These are phyloP conservation scores for Artemisia tridentata DNA, from an alignment of 129 eudicot species.

Conservation along the genomic window DNA sequence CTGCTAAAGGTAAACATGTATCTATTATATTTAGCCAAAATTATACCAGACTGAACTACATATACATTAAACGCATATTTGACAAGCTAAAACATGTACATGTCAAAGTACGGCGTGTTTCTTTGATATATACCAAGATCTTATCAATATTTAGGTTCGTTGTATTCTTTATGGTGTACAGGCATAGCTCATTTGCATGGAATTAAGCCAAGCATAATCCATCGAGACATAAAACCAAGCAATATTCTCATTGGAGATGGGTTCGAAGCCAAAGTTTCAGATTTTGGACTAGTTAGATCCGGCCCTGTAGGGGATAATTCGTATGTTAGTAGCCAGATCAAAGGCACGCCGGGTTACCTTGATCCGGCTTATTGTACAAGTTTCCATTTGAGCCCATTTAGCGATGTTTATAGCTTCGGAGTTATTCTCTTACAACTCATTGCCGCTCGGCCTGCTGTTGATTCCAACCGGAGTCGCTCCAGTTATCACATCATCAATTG, in stretches of 20 bases:
- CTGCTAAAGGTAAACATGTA: slow-evolving; percentile 59
- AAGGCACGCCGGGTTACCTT: slow-evolving; percentile 83
- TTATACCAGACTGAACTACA: neutral
- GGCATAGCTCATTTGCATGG: slow-evolving; percentile 85
- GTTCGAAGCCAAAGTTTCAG: slow-evolving; percentile 80
- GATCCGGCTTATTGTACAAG: slow-evolving; percentile 83
- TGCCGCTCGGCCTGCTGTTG: slow-evolving; percentile 76
- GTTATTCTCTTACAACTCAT: slow-evolving; percentile 76
- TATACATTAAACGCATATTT: neutral
- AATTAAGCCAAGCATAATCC: slow-evolving; percentile 66
- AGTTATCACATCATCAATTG: slow-evolving; percentile 61
- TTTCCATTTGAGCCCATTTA: slow-evolving; percentile 63
- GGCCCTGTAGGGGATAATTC: slow-evolving; percentile 77
- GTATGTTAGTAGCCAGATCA: slow-evolving; percentile 69
- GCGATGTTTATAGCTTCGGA: slow-evolving; percentile 84
- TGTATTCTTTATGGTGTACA: neutral
- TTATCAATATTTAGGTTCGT: neutral
- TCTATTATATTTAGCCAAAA: neutral
- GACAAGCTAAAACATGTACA: too few relatives aligned
- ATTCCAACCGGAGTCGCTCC: slow-evolving; percentile 36
- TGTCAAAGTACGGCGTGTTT: too few relatives aligned
- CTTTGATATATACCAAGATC: neutral
- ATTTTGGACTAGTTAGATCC: slow-evolving; percentile 71
- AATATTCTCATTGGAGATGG: slow-evolving; percentile 69
- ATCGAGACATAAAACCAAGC: slow-evolving; percentile 79